Evolutionary conservation across 2,329 filamentous ascomycete genomes (phyloP), one percentile per base, ranked within the genome.

Genomic region (Pestalotiopsis fici): DNA sequence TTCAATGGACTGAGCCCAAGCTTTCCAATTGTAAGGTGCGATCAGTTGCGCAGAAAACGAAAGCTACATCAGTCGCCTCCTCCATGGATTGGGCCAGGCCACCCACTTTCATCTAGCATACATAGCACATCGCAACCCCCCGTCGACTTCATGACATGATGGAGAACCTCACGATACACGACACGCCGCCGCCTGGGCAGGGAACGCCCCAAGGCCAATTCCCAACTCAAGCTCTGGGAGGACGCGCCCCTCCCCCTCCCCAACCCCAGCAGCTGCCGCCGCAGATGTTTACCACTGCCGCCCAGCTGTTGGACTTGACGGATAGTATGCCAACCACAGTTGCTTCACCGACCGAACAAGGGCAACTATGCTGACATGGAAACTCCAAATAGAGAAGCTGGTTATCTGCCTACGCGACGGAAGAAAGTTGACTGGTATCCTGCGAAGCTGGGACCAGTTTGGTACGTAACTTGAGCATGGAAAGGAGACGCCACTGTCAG

Each of bases 281-380:
- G 68, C 95, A 99, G 84, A 98, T 98, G 92, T 99, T 99, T 83
- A 97, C 96, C 21, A 99, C 96, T 37, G 96, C 96, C 37, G 95
- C 96, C 65, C 96, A 98, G 84, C 85, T 99, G 68, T 85, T 99
- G 68, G 96, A 99, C 79, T 87, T 99, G 76, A 98, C 96, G 74
- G 96, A 99, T 83, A 99, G 95, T 98, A 89, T 85, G 93, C 76
- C 54, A 23, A 9, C 54, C 18, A 23, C 63, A 23, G 15, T 21
- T 60, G 31, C 25, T 31, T 21, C n/a, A 21, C 6, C 18, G 25
- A 64, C 43, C 15, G n/a, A 18, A n/a, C 7, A 21, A 50, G 43
- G 21, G 43, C 55, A 50, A 31, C 43, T 62, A 65, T 62, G 71
- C 75, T 79, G 68, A 77, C 70, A 43, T 70, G 68, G 69, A 56